These are phyloP conservation scores for Aureobasidium sp. DNA, from an alignment of 2,329 filamentous ascomycete species.

Conservation along the genomic window DNA sequence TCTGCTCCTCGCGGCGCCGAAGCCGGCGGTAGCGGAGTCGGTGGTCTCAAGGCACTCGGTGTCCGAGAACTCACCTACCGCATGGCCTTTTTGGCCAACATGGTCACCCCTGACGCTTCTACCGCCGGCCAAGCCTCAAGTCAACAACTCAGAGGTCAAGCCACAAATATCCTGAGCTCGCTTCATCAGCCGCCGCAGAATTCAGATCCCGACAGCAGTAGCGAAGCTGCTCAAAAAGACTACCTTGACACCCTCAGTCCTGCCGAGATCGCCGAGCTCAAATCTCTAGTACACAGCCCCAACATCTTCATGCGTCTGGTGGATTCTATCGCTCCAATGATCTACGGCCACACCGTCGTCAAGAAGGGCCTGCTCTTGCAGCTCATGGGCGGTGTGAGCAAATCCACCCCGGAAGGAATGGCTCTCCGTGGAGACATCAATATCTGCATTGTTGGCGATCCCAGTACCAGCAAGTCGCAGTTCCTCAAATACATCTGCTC, in stretches of 20 bases:
- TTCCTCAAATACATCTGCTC: constrained; percentile 98
- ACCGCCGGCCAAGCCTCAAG: constrained; percentile 65
- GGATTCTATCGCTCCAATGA: constrained; percentile 90
- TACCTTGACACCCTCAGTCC: constrained; percentile 79
- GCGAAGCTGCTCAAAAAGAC: constrained; percentile 81
- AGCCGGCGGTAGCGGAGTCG: constrained; percentile 75
- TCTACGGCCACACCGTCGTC: constrained; percentile 94
- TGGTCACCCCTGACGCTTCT: constrained; percentile 84
- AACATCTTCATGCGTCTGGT: constrained; percentile 92
- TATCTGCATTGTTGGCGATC: constrained; percentile 96
- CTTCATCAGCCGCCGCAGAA: constrained; percentile 66
- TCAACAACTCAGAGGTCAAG: constrained; percentile 62
- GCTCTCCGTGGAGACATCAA: constrained; percentile 95
- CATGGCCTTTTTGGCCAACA: constrained; percentile 92
- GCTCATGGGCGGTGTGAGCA: constrained; percentile 91
- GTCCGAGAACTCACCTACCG: constrained; percentile 93
- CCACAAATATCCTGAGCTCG: constrained; percentile 76
- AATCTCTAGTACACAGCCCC: constrained; percentile 87
- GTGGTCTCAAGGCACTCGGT: constrained; percentile 83
- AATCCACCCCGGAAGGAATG: constrained; percentile 90
- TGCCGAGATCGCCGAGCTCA: constrained; percentile 83
- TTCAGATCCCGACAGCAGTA: constrained; percentile 60
- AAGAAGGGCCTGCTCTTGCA: constrained; percentile 95
- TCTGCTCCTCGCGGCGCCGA: constrained; percentile 64
- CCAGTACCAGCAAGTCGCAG: constrained; percentile 94